Evolutionary conservation across 1,139 yeast genomes (phyloP), one percentile per base, ranked within the genome.

Genomic region (Geotrichum macrosporum): DNA sequence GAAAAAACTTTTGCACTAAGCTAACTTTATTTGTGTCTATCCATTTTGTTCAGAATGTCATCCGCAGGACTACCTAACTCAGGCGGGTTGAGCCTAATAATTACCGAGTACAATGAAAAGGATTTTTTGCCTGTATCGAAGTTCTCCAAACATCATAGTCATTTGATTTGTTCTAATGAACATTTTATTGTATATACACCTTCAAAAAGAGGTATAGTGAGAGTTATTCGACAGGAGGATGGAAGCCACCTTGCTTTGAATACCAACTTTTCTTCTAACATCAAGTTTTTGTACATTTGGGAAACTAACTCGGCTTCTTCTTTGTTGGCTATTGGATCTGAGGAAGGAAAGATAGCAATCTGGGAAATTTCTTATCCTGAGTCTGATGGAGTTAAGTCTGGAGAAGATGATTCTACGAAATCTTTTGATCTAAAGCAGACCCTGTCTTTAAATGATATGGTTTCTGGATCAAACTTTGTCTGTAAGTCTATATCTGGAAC

Each of bases 171-270:
- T 24, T 64, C 62, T 30, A 62, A 58, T 41, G 59, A 55, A 21
- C 54, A 56, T 29, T 62, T 63, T 44, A 64, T 66, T 42, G 62
- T 62, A 33, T 61, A 60, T 44, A 55, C 64, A 3, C 55, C 64
- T 3, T 53, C 62, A 13, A 59, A 59, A 41, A 51, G 48, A 8
- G 58, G 63, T 15, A 37, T 54, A 18, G 46, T 61, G 9, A 52
- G 64, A 26, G 58, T 58, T 16, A 56, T 61, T 31, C 47, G 54
- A 24, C 64, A 61, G 46, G 56, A 56, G 20, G 56, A 57, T 39
- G 63, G 61, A 2, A 41, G 53, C 9, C 56, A 57, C 42, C 46
- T 57, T 22, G 50, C 55, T 3, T 47, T 57, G 4, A 47, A 35
- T 24, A 42, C 48, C 5, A 18, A 37, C 21, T 32, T 31, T 27